A percentile compares a stretch with the other conserved stretches of the same genome.
Evolutionary conservation across 371 early-diverging fungal genomes (phyloP).

Genomic region (Chytridium lagenaria): DNA sequence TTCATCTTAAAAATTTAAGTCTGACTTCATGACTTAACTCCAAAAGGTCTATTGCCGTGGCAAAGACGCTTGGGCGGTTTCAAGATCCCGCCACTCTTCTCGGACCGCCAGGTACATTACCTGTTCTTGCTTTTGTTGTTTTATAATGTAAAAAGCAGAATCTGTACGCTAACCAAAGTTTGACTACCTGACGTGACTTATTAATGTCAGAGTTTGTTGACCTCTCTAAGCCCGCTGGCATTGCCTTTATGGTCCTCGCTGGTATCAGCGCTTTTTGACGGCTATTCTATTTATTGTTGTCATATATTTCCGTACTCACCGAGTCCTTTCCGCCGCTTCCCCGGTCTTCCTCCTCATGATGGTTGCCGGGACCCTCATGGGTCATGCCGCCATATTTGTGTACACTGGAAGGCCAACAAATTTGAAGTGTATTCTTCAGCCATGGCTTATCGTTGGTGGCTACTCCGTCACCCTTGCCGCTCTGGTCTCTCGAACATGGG

Average conservation of each 20-base stretch:
- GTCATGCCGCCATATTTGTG: constrained; percentile 17
- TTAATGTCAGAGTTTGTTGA: neutral
- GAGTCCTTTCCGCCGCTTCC: neutral
- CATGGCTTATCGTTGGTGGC: constrained; percentile 23
- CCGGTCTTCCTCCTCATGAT: neutral
- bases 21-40: no score
- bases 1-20: neutral
- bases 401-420: constrained; percentile 32
- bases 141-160: no score
- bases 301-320: neutral
- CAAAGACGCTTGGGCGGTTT: no score
- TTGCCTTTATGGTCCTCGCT: neutral
- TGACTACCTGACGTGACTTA: neutral
- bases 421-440: constrained; percentile 28
- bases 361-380: constrained; percentile 12
- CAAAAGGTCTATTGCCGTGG: no score
- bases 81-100: no score
- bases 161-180: neutral
- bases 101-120: no score
- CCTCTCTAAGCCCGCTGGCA: neutral
- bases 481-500: constrained; percentile 6
- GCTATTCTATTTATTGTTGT: neutral
- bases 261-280: neutral
- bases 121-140: no score
- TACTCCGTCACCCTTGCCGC: constrained; percentile 13